Base-by-base conservation (phyloP, 352 stramenopile species). In the Peronospora destructor region DNA sequence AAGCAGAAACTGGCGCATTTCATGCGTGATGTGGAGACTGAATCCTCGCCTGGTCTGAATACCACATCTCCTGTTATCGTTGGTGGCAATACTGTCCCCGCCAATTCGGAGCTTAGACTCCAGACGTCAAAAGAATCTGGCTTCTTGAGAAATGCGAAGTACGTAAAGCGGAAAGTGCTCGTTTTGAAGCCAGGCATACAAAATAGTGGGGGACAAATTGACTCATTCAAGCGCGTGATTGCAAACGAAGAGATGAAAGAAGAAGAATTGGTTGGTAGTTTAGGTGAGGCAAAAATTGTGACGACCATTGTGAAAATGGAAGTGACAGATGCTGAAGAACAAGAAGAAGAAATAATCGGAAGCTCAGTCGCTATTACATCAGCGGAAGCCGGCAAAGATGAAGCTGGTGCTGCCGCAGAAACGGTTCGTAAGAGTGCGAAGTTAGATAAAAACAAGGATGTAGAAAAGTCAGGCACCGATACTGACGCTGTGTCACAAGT, bases 1-100 rank as follows among this genome's bases (percentile, higher is more conserved):
- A 90, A 86, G 49, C 70, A 77, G 25, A 87, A 85, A 34, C 41
- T 90, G 17, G 32, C 54, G 2, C 64, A 56, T 23, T 67, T 76
- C 32, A 57, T 73, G 47, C 57, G 51, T 12, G 65, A 84, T 28
- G 49, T 80, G 53, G 49, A 71, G 40, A 46, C 44, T 49, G 36
- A 12, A 12, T 28, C 25, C 13, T 34, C 45, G 25, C 7, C 36
- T 38, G 36, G 2, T 7, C 8, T 49, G 0, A 57, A 17, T 34
- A 56, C 8, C 6, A 25, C 34, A n/a, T 14, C 14, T 17, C 1
- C 44, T 26, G 13, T 46, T 57, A 12, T 32, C 21, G 17, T 32
- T 26, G 29, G 2, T 37, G 16, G 23, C 40, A 36, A 26, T 36
- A 52, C 23, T 48, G 2, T 25, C 13, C 11, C 44, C 4, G 19